Base-by-base conservation (phyloP, 108 stramenopile genomes). In the Fistulifera solaris region DNA sequence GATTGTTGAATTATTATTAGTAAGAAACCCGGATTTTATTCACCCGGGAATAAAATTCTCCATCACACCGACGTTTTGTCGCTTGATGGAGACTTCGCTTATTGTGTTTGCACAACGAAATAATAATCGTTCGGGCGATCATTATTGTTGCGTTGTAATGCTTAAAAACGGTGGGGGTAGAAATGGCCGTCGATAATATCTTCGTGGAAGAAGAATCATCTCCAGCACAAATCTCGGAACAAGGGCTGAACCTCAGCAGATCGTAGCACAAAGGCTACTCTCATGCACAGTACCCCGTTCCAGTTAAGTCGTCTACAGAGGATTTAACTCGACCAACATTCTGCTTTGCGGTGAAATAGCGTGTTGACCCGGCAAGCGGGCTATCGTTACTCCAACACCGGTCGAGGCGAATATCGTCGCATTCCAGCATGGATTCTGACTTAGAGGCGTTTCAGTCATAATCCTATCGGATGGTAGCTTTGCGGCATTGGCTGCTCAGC, bases 231-330 rank as follows among this genome's bases (percentile, higher is more conserved):
- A 87, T 87, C 84, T 72, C 60, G 74, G 81, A 80, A 93, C 85
- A 80, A 62, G 77, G 93, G 93, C 87, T 75, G 72, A 94, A 90
- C 85, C 89, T 94, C 93, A 94, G 85, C 83, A 85, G 87, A 90
- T 94, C 93, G 89, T 91, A 91, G 87, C 83, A 88, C 88, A 90
- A 84, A 76, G 90, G 81, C 90, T 88, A 88, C 90, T 88, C 86
- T 87, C 86, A 82, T 81, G 78, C 90, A 88, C 90, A 93, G 83
- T 88, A 88, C 90, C 85, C 63, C 73, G 86, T 93, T 83, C 79
- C 81, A 89, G 66, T 75, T 80, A 89, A 83, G 82, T 83, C 75
- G 86, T 86, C 92, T 89, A 89, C 92, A 93, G 80, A 88, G 81
- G 87, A 89, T 93, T 85, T 89, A 81, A 81, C 82, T 75, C 75